Base-by-base conservation (phyloP, 106 monocot species). In the Dendrobium huoshanense region DNA sequence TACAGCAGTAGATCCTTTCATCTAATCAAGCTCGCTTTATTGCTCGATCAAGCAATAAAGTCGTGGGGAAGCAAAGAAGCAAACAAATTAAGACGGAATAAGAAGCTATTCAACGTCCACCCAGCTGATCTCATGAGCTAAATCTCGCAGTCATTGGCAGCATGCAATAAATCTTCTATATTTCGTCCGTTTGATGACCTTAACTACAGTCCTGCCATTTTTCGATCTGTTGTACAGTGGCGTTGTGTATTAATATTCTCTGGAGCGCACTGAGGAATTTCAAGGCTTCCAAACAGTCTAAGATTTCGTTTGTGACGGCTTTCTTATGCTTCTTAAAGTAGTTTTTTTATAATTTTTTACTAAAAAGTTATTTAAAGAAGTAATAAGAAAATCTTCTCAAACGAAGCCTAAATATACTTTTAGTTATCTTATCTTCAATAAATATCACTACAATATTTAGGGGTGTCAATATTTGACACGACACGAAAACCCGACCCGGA, bases 221-320 rank as follows among this genome's bases (percentile, higher is more conserved):
- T 59, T 75, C 55, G 4, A 81, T 43, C 25, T 58, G 81, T 3
- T 81, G 85, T 83, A 85, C 83, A 19, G 67, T 3, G 91, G 86
- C 78, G 27, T 85, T 24, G 83, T 87, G 78, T 91, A 82, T 42
- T 24, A 91, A 49, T 4, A 77, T 65, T 25, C 86, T 84, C 37
- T 55, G 54, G 6, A 88, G 91, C 25, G 88, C 65, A 37, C 78
- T 73, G 7, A 88, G 85, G 51, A 91, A 91, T 13, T 87, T 83
- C 55, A 80, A 61, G 44, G 88, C 86, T 75, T 88, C 91, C 78
- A 67, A 37, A 37, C 37, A 37, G 37, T 0, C 3, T 37, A 37
- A 37, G 31, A 31, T 31, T 31, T 31, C 1, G 1, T 31, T 31
- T 31, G 31, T 0, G 31, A 31, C 1, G 31, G 31, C 31, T 31